Base-by-base conservation (phyloP, 179 eudicot genomes). In the Beta lomatogona region DNA sequence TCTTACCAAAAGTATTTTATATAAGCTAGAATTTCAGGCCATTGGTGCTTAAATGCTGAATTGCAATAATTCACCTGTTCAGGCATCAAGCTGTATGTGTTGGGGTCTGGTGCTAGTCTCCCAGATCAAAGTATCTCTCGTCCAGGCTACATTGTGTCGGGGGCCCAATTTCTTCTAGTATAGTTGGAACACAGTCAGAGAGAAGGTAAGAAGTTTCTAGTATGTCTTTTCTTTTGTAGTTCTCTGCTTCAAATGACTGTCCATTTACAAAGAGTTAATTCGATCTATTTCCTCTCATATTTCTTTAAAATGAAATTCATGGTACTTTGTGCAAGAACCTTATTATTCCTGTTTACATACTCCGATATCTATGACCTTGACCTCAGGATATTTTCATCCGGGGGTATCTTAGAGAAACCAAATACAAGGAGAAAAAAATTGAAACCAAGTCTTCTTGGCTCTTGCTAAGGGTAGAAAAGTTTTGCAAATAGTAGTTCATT, bases 401-500 rank as follows among this genome's bases (percentile, higher is more conserved):
- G 48, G 21, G 45, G 48, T 36, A 54, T 50, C 50, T 50, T 21
- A 5, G 44, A 80, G n/a, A 71, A 80, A 13, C 70, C 54, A 52
- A 28, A 69, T 36, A 36, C 41, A 36, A 3, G 41, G 3, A 36
- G 41, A 48, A 48, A 6, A 6, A 1, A 48, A 10, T 1, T 48
- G 53, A 68, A 53, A 15, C 14, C 8, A 58, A 63, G 57, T 41
- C 28, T 12, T 11, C 12, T 10, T 48, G 65, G 22, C 18, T 16
- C 60, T 70, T 61, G 9, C 19, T 81, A 92, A 14, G 98, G 97
- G 80, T 91, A 93, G 77, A 93, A 93, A 72, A 93, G 93, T 84
- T 94, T 91, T 10, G 94, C 87, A 57, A 86, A 93, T 8, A 94
- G 85, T 71, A 94, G 88, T 80, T 94, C 97, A 25, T 94, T 94